Evolutionary conservation across 345 rosid species (phyloP), one percentile per base, ranked within the genome.

Genomic region (Lepidium didymum): DNA sequence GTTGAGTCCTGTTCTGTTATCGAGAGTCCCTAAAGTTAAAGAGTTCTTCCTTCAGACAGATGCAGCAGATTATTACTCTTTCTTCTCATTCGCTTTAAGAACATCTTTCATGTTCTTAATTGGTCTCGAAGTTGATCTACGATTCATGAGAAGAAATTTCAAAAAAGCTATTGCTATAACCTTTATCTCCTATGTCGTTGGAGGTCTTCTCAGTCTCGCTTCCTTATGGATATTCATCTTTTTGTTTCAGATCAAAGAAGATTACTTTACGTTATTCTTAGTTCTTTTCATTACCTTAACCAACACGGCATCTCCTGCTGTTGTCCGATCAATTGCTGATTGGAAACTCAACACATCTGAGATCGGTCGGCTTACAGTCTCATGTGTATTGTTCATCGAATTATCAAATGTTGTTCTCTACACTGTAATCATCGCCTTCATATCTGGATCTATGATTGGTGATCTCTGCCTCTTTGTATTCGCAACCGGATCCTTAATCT

Each of bases 41-140:
- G 68, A 78, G 0, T 81, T 81, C 72, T 85, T 93, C 74, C 73
- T 84, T 8, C 91, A 84, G 41, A 80, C 79, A 37, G 71, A 84
- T 1, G 79, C 89, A 3, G 82, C 83, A 6, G 78, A 76, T 40
- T 90, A 87, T 75, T 85, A 84, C 56, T 56, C 78, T 0, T 68
- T 84, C 5, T 73, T 83, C 68, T 75, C 85, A 3, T 77, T 84
- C 73, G 40, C 79, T 14, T 82, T 81, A 59, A 73, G 90, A 38
- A 73, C 86, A 51, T 68, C 86, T 36, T 85, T 93, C 69, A 90
- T 87, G 89, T 93, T 93, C 81, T 75, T 84, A 70, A 85, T 90
- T 56, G 97, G 95, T 13, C 82, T 90, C 3, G 88, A 91, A 75
- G 71, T 77, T 3, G 98, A 88, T 61, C 56, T 80, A 44, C 69